These are phyloP conservation scores for Malassezia furfur DNA, from an alignment of 1,284 basidiomycete genomes.

Conservation along the genomic window DNA sequence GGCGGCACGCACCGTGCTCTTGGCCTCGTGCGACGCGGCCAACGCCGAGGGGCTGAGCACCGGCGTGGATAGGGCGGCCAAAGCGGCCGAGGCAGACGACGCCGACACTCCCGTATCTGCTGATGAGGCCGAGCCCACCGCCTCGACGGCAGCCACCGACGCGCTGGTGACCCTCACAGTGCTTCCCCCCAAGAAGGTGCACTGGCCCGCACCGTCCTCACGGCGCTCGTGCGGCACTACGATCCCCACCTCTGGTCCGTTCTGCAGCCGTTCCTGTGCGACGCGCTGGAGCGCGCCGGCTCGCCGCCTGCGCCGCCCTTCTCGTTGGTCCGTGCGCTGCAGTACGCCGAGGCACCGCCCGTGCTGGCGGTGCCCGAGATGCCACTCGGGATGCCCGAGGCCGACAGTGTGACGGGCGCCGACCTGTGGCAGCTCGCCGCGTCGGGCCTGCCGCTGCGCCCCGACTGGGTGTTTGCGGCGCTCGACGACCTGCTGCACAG, in stretches of 20 bases:
- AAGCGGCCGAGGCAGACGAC: too few species aligned
- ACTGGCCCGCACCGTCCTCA: background rate
- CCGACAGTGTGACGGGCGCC: constrained; percentile 32
- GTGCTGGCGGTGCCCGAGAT: background rate
- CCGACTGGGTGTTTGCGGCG: constrained; percentile 65
- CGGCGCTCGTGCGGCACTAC: background rate
- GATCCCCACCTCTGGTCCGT: constrained; percentile 3
- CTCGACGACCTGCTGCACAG: constrained; percentile 65
- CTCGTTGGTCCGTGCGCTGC: constrained; percentile 26
- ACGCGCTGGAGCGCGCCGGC: constrained; percentile 15
- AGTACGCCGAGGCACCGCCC: constrained; percentile 1
- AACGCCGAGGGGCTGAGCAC: too few species aligned
- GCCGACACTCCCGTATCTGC: too few species aligned
- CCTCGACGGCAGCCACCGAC: background rate
- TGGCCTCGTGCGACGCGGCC: background rate
- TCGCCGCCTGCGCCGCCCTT: constrained; percentile 35
- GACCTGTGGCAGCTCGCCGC: constrained; percentile 49
- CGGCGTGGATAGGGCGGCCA: too few species aligned
- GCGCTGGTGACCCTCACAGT: background rate
- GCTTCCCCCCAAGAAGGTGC: background rate
- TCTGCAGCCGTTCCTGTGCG: constrained; percentile 7
- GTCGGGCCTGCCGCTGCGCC: constrained; percentile 58
- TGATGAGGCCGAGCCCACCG: background rate
- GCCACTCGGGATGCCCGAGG: constrained; percentile 13
- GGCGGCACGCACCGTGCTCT: background rate